Evolutionary conservation across 495 filamentous ascomycete species (phyloP).

Genomic region (Tuber brumale): DNA sequence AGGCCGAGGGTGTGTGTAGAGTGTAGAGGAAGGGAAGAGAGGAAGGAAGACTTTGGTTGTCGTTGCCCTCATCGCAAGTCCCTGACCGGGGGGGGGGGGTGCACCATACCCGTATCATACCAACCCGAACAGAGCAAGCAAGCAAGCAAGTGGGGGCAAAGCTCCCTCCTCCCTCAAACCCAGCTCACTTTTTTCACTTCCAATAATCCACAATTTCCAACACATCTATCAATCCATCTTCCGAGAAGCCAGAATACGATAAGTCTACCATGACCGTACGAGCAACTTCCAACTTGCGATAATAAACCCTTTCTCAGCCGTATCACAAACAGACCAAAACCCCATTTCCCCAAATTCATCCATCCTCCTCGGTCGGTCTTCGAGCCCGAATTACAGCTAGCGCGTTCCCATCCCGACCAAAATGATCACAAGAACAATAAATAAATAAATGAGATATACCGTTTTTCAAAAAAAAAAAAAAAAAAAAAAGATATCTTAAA

Average conservation of each 20-base stretch:
- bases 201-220: background rate
- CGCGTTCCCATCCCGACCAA: background rate
- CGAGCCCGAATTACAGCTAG: background rate
- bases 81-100: background rate
- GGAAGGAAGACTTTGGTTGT: background rate
- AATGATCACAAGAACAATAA: background rate
- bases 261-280: background rate
- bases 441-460: background rate
- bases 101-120: background rate
- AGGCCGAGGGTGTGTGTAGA: constrained; percentile 21
- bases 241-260: background rate
- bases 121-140: background rate
- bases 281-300: background rate
- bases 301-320: background rate
- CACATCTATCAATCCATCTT: background rate
- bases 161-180: background rate
- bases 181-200: background rate
- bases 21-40: background rate
- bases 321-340: background rate
- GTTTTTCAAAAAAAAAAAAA: too few species aligned
- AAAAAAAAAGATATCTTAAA: background rate
- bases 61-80: background rate
- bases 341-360: background rate
- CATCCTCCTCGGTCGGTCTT: background rate
- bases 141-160: background rate